Evolutionary conservation across 371 early-diverging fungal genomes (phyloP), one percentile per base, ranked within the genome.

Genomic region (Actinomucor elegans): DNA sequence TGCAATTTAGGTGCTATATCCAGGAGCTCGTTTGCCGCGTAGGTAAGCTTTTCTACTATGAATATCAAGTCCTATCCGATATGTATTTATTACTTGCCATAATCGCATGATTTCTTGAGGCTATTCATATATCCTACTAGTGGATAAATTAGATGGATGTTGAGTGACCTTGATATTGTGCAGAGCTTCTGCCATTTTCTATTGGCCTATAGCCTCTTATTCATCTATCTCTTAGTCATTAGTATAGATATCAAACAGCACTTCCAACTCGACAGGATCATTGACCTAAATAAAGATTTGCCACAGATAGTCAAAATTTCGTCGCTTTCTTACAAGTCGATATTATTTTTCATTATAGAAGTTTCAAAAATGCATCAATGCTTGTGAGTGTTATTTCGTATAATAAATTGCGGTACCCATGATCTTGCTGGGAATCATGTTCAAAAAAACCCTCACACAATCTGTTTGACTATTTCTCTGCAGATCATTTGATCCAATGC

Each of bases 361-460:
- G 79, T 82, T 50, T 91, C 93, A n/a, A 35, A 77, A 78, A 41
- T 93, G 88, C 61, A 88, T 62, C 15, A 91, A 52, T 2, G 92
- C 86, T n/a, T 91, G 81, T 1, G 88, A 80, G 55, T 87, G 88
- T 0, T 88, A 85, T 38, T 78, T 75, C 38, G 79, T 72, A 29
- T 75, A n/a, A n/a, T n/a, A 85, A 0, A 92, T 78, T 1, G 90
- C 88, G 17, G 71, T 67, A 2, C 89, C 90, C 78, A 90, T 84
- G 5, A 79, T 51, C 7, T 65, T 72, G 24, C 86, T 75, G 0
- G 93, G 91, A n/a, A 93, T 88, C 0, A 52, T 50, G 0, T 55
- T 47, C 7, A 93, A 56, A 21, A 90, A 82, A 0, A 38, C 5
- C 18, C 75, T n/a, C 1, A 92, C 69, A 27, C 37, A 12, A 35